phyloP scores from a whole-genome alignment of 345 rosid species.

The Brassica juncea region DNA sequence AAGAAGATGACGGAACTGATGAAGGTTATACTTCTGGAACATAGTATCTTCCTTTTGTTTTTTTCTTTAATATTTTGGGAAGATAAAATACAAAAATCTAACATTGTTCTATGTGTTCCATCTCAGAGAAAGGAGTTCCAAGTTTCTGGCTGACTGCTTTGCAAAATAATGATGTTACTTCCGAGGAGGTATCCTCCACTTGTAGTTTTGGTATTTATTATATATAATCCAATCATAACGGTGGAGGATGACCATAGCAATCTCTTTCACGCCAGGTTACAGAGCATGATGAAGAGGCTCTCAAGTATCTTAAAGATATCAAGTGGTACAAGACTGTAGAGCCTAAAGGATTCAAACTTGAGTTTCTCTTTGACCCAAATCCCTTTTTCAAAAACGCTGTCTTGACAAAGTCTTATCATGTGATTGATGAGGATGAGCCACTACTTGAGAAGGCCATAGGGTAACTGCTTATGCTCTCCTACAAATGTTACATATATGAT shows the following conservation, averaged over 20 bases:
- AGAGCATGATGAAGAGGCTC: slow-evolving; percentile 89
- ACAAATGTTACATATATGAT: slow-evolving; percentile 3
- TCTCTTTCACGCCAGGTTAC: slow-evolving; percentile 50
- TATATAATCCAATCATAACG: not conserved
- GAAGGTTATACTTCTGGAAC: slow-evolving; percentile 50
- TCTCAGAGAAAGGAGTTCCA: slow-evolving; percentile 89
- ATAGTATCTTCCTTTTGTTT: not conserved
- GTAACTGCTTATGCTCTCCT: slow-evolving; percentile 44
- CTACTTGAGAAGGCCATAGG: slow-evolving; percentile 87
- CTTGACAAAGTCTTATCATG: slow-evolving; percentile 83
- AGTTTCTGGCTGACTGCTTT: slow-evolving; percentile 82
- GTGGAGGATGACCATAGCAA: not conserved
- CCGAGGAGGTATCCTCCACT: slow-evolving; percentile 62
- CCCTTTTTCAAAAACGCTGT: slow-evolving; percentile 75
- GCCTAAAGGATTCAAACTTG: slow-evolving; percentile 93
- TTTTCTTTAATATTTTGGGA: not conserved
- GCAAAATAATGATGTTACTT: slow-evolving; percentile 77
- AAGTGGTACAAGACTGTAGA: slow-evolving; percentile 75
- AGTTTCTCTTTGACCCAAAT: slow-evolving; percentile 74
- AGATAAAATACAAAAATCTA: not conserved
- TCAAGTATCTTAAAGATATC: slow-evolving; percentile 73
- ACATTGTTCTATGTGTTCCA: slow-evolving; percentile 2
- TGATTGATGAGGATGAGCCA: slow-evolving; percentile 95
- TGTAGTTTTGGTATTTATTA: not conserved
- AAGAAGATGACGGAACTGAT: slow-evolving; percentile 51